Base-by-base conservation (phyloP, 306 rosid species). In the Cyclanthera cordifolia region DNA sequence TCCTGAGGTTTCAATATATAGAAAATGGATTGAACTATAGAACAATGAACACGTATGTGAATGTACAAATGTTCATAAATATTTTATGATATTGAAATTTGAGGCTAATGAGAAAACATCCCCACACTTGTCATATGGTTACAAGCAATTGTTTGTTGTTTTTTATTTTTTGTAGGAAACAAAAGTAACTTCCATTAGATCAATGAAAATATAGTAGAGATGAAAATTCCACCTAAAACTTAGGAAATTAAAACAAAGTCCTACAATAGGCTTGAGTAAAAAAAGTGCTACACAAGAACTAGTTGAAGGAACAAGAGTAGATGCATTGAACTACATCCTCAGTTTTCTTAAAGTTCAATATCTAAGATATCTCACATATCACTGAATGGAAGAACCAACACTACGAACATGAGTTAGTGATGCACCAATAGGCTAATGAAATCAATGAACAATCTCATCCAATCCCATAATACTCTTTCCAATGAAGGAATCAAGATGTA, bases 1-100 rank as follows among this genome's bases (percentile, higher is more conserved):
- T 94, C 99, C 99, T 94, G 78, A 70, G 80, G 63, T 74, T 68
- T 45, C 52, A 16, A 73, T 49, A 77, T 30, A 74, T 9, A 56
- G 14, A 67, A 47, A 37, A 28, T 51, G 47, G 58, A 51, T 34
- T 69, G 13, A 32, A 20, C n/a, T 17, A 67, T 67, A 16, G 17
- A 41, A 20, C 51, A 63, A 63, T 3, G 24, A 20, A 10, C 11
- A 20, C 6, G 0, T 30, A 63, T 14, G 34, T 64, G 24, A 14
- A 64, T 13, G 37, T 12, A 43, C 34, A 64, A 41, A 64, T 64
- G 53, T 20, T 21, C 20, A 41, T 6, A 64, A 14, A 63, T 63
- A 43, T 63, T 28, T 13, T 3, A 23, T 15, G 54, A 65, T 24
- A 45, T 65, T 25, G 17, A 64, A 65, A 48, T 23, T 20, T 24